phyloP scores from a whole-genome alignment of 768 basidiomycete species.

The Xanthoconium stramineum region DNA sequence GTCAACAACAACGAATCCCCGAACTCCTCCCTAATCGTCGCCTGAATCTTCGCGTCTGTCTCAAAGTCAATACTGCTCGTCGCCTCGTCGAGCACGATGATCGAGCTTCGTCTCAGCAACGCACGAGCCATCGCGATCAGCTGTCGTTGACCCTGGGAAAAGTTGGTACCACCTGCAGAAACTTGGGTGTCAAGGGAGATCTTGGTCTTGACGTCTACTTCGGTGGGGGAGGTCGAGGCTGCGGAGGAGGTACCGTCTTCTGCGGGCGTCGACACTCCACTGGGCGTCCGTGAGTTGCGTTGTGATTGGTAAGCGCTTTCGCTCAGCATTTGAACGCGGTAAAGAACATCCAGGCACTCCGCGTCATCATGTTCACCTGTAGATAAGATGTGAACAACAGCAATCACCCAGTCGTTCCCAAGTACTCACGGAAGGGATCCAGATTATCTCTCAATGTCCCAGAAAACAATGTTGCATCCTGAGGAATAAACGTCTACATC shows the following conservation, averaged over 20 bases:
- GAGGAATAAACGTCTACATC: constrained; percentile 72
- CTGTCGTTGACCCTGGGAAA: constrained; percentile 90
- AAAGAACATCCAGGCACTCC: constrained; percentile 77
- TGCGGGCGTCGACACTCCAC: constrained; percentile 41
- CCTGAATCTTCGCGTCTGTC: constrained; percentile 88
- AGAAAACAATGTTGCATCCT: constrained; percentile 75
- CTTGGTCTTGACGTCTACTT: constrained; percentile 51
- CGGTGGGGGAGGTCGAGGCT: constrained; percentile 44
- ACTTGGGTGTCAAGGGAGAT: constrained; percentile 76
- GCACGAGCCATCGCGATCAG: constrained; percentile 85
- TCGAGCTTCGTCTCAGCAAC: constrained; percentile 62
- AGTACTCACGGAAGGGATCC: constrained; percentile 58
- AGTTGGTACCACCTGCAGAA: constrained; percentile 84
- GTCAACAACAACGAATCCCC: constrained; percentile 69
- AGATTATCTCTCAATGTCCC: constrained; percentile 74
- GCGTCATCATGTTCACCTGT: constrained; percentile 72
- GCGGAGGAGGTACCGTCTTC: constrained; percentile 40
- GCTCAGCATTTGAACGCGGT: constrained; percentile 74
- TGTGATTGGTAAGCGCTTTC: constrained; percentile 48
- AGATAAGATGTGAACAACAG: background rate
- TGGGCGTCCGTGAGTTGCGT: constrained; percentile 47
- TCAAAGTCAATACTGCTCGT: constrained; percentile 85
- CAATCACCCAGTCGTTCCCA: background rate
- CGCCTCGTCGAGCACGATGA: constrained; percentile 80
- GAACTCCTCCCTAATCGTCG: constrained; percentile 85